Evolutionary conservation across 2,329 filamentous ascomycete genomes (phyloP), one percentile per base, ranked within the genome.

Genomic region (Trichoderma afroharzianum): DNA sequence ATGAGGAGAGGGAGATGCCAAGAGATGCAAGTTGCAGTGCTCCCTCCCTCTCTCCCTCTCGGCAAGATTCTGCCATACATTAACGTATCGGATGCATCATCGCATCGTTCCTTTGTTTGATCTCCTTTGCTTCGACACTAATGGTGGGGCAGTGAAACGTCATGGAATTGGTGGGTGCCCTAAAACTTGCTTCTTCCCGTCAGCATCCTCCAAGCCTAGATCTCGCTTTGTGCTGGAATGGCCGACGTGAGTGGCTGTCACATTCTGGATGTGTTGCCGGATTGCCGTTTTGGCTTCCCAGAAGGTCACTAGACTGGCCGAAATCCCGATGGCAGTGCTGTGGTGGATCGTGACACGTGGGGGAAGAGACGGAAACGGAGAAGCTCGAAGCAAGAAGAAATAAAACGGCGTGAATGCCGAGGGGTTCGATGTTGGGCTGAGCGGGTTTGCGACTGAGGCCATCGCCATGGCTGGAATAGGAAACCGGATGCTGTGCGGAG

Each of bases 151-250:
- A 28, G 26, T 24, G 24, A 43, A 63, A 70, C 68, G 68, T 70
- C 68, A 70, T 70, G 21, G 30, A 70, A 24, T 61, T 61, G 66
- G 66, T 61, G 66, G 66, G 64, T 57, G 57, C 47, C 43, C 58
- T 55, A 70, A 70, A 63, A 63, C 68, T 63, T 70, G 68, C 24
- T 43, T 70, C 59, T 26, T 57, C 43, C 59, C 59, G 58, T 55
- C 68, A 70, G 58, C 68, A 12, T 43, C 28, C 55, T 14, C 33
- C n/a, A n/a, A 61, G 21, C 43, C 24, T 63, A 15, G 32, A 39
- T 63, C 58, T 70, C 21, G 24, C 15, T 3, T 57, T 53, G 30
- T 9, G n/a, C 39, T 39, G 14, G 21, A 62, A 36, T 39, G 9
- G 30, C 43, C 33, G 28, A 61, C 7, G 11, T 63, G 59, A 70